A percentile compares a stretch with the other conserved stretches of the same genome.
Evolutionary conservation across 2,329 filamentous ascomycete genomes (phyloP).

Genomic region (Ophiostoma pallidulum): DNA sequence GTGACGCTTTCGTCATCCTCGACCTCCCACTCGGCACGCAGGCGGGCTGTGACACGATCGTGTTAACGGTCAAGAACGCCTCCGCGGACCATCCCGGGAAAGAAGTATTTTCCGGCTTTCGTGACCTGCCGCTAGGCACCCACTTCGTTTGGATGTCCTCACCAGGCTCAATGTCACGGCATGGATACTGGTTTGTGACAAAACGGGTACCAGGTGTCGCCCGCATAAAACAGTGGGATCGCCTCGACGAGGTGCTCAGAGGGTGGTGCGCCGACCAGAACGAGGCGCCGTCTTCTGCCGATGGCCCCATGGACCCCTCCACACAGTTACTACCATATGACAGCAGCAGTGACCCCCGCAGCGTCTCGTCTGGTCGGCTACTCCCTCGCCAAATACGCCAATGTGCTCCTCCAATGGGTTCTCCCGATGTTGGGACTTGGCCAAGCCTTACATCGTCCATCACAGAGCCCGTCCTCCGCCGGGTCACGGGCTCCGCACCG

Average conservation of each 20-base stretch:
- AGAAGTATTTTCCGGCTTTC: conserved; percentile 39
- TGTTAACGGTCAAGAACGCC: conserved; percentile 30
- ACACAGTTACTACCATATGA: conserved; percentile 36
- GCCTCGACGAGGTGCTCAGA: conserved; percentile 43
- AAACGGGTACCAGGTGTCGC: conserved; percentile 24
- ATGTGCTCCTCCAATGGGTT: too few relatives aligned
- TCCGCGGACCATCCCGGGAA: conserved; percentile 17
- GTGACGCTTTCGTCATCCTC: conserved; percentile 44
- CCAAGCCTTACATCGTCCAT: conserved; percentile 41
- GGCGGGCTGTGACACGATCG: conserved; percentile 44
- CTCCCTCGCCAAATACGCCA: too few relatives aligned
- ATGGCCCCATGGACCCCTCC: conserved; percentile 31
- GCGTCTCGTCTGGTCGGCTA: not conserved
- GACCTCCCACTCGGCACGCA: conserved; percentile 39
- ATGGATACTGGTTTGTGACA: conserved; percentile 48
- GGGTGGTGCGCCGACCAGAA: conserved; percentile 35
- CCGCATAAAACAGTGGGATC: conserved; percentile 46
- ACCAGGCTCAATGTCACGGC: conserved; percentile 38
- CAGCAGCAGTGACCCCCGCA: not conserved
- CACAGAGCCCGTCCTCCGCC: conserved; percentile 33
- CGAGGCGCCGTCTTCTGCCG: conserved; percentile 37
- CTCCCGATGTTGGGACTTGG: conserved; percentile 47
- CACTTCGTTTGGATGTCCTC: conserved; percentile 53
- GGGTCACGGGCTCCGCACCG: conserved; percentile 34
- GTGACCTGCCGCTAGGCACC: conserved; percentile 43